These are phyloP conservation scores for Silybum marianum DNA, from an alignment of 129 eudicot genomes.

Conservation along the genomic window DNA sequence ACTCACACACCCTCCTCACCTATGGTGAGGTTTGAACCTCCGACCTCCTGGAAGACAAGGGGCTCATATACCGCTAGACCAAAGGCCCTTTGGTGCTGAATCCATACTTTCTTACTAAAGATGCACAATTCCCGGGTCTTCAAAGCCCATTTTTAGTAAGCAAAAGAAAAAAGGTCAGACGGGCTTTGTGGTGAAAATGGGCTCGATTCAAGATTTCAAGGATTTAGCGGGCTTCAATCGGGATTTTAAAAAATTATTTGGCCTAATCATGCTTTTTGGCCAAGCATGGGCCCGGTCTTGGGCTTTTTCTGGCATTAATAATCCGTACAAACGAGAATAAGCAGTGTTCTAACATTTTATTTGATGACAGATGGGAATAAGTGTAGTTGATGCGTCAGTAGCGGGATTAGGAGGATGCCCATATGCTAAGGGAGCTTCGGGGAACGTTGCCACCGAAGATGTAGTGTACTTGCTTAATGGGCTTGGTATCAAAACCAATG, in stretches of 20 bases:
- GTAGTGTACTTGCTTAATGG: constrained; percentile 96
- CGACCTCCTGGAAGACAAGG: no score
- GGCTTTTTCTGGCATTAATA: not conserved
- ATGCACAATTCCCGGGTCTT: no score
- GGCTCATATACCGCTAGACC: no score
- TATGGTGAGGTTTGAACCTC: no score
- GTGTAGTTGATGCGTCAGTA: constrained; percentile 80
- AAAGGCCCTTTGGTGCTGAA: no score
- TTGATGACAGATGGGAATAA: constrained; percentile 83
- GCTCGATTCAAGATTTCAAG: not conserved
- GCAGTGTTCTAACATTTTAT: not conserved
- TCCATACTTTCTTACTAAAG: no score
- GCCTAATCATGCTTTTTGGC: not conserved
- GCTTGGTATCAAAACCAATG: constrained; percentile 74
- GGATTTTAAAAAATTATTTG: not conserved
- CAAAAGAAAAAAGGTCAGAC: not conserved
- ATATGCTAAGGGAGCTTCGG: constrained; percentile 96
- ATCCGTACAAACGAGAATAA: not conserved
- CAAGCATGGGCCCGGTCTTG: not conserved
- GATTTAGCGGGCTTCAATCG: no score
- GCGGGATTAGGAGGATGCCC: constrained; percentile 98
- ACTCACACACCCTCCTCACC: no score
- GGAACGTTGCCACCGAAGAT: constrained; percentile 96
- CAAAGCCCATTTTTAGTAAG: not conserved
- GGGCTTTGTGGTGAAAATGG: not conserved